Evolutionary conservation across 495 filamentous ascomycete species (phyloP), one percentile per base, ranked within the genome.

Genomic region (Daldinia grandis): DNA sequence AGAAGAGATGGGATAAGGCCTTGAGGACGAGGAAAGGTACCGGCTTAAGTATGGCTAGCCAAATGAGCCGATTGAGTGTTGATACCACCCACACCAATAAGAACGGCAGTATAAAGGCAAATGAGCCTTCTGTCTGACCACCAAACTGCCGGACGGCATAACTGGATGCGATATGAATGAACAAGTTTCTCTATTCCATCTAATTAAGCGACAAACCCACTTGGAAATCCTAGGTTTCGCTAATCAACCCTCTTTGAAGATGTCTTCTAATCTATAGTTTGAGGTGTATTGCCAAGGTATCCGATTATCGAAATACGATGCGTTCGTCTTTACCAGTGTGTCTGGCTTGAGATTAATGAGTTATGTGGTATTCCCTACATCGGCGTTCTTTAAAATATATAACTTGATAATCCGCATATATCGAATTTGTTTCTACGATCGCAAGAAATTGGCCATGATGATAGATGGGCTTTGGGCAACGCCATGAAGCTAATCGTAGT

Each of bases 1-100:
- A 68, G 62, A 82, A 81, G 75, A 73, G 80, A 56, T 83, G 83
- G 84, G 53, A 59, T 9, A 73, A 74, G 58, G 82, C 82, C 5
- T 31, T 82, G 10, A 58, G 69, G 58, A 74, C 76, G 61, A 78
- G 84, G 60, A 86, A 87, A 68, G 82, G 82, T 15, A 80, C 76
- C 0, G 83, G 83, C 15, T 38, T 78, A 55, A 83, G 74, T 12
- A 74, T 84, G 77, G 82, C 78, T 5, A 64, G 72, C n/a, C 74
- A 80, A 75, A 84, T 83, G 77, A 77, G 74, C 44, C 72, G 68
- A 10, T 68, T 77, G 64, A 79, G 76, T 49, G 42, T 71, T 24
- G 73, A 76, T 44, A 65, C 68, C 19, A 53, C 31, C 4, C 56
- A 58, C 28, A 68, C 44, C 37, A 42, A 42, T 30, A 30, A 42